Base-by-base conservation (phyloP, 2,329 filamentous ascomycete genomes). In the Exophiala xenobiotica region DNA sequence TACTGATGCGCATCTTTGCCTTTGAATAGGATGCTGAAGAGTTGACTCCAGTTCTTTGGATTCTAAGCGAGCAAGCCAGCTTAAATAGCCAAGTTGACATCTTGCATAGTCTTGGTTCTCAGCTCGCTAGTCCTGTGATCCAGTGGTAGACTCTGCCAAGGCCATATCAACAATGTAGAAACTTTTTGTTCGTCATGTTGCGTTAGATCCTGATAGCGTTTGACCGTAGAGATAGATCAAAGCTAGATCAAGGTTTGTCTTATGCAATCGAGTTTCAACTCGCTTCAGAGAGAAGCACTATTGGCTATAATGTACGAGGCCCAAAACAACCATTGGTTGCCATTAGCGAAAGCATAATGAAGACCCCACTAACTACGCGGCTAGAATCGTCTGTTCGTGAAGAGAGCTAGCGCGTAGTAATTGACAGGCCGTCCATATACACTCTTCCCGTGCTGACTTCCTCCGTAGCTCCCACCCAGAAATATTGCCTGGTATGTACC, bases 261-360 rank as follows among this genome's bases (percentile, higher is more conserved):
- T 37, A 18, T 18, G 14, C 14, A 37, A 18, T 37, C 33, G 33
- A 37, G 16, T 37, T n/a, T 12, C 33, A 18, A 18, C 33, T 37
- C 33, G 16, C 33, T 37, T 18, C 11, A n/a, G 33, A 12, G 33
- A 37, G 26, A 37, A 18, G 12, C 11, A 37, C 16, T 7, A 18
- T 18, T 37, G 33, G 33, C 33, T 37, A 18, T 37, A 18, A n/a
- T 37, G 14, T 37, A 37, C 33, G 33, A 37, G 33, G 33, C 33
- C 14, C 33, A 37, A 37, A 37, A 37, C 12, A 37, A 18, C 11
- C 33, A 6, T 37, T 18, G 2, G 8, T 16, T 18, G 33, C 14
- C 33, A 37, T n/a, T 18, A 37, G 33, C 16, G 33, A 18, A 37
- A 18, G 33, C 33, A 37, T 18, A 11, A n/a, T 37, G 12, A 37